phyloP scores from a whole-genome alignment of 2,329 filamentous ascomycete species.

The Chrysosporium queenslandicum region DNA sequence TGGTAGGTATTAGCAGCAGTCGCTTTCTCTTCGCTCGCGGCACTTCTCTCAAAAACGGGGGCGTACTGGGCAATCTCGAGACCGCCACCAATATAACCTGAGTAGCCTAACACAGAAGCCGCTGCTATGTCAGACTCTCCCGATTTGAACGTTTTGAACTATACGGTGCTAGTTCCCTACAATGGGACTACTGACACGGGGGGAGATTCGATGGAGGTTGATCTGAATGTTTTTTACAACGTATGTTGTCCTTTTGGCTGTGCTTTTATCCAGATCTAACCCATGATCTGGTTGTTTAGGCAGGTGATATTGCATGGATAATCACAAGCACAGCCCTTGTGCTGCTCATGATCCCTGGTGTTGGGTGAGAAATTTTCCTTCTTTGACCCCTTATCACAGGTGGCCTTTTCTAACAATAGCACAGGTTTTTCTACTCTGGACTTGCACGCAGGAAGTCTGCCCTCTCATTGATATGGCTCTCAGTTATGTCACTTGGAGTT shows the following conservation, averaged over 20 bases:
- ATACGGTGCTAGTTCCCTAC: constrained; percentile 39
- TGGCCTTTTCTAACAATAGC: not conserved
- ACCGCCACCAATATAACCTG: too few relatives aligned
- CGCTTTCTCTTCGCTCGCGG: not conserved
- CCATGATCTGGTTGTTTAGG: constrained; percentile 36
- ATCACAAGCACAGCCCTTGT: constrained; percentile 67
- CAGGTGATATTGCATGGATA: constrained; percentile 76
- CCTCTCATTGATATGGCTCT: constrained; percentile 73
- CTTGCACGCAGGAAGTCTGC: constrained; percentile 83
- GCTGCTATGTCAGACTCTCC: constrained; percentile 7
- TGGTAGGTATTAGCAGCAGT: not conserved
- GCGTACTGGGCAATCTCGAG: too few relatives aligned
- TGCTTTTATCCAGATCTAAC: not conserved
- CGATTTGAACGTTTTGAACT: constrained; percentile 13
- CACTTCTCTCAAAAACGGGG: not conserved
- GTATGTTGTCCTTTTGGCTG: constrained; percentile 36
- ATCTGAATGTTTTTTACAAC: constrained; percentile 70
- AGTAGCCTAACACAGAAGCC: not conserved
- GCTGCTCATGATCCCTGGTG: constrained; percentile 84
- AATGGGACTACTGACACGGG: constrained; percentile 53
- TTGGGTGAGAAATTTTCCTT: constrained; percentile 45
- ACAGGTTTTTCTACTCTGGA: constrained; percentile 82
- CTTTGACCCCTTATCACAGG: not conserved
- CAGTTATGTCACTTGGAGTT: constrained; percentile 68
- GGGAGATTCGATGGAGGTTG: constrained; percentile 49